Evolutionary conservation across 73 alveolate species (phyloP), one percentile per base, ranked within the genome.

Genomic region (Paramecium primaurelia): DNA sequence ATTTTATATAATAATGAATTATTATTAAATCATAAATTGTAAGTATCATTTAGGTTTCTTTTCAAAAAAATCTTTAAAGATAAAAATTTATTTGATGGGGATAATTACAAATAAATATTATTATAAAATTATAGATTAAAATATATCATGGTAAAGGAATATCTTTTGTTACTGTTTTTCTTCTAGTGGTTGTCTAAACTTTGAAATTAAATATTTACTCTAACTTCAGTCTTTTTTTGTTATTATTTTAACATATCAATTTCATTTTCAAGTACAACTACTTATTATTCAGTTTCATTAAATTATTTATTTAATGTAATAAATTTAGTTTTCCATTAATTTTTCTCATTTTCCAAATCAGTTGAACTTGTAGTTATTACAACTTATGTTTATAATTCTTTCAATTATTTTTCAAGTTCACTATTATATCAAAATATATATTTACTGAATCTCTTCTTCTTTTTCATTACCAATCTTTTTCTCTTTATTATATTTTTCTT

Each of bases 201-300:
- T 64, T 8, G 12, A 2, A 26, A 25, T 34, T 9, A 3, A 20
- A 3, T 12, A 3, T 8, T 32, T 34, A 32, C 84, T 64, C 47
- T 64, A 64, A 32, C 84, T 64, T 64, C 47, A 64, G 49, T 64
- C 12, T 28, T 64, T 26, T 64, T 64, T 12, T 28, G 26, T 32
- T 64, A 2, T 28, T 64, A 34, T 64, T 64, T 64, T 3, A 34
- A 12, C 84, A 64, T 64, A 28, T 64, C 84, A 11, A 64, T 28
- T 12, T 64, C 84, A 64, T 64, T 64, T 64, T 64, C 84, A 32
- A 64, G 51, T 32, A 64, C 84, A 64, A 64, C 84, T 51, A 64
- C 42, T 64, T 64, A 12, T 32, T 64, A 28, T 64, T 64, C 84
- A 11, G 84, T 51, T 34, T 64, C 84, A 64, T 64, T 64, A 64